A percentile compares a stretch with the other conserved stretches of the same genome.
Evolutionary conservation across 2,329 filamentous ascomycete genomes (phyloP).

Genomic region (Cercospora sesami): DNA sequence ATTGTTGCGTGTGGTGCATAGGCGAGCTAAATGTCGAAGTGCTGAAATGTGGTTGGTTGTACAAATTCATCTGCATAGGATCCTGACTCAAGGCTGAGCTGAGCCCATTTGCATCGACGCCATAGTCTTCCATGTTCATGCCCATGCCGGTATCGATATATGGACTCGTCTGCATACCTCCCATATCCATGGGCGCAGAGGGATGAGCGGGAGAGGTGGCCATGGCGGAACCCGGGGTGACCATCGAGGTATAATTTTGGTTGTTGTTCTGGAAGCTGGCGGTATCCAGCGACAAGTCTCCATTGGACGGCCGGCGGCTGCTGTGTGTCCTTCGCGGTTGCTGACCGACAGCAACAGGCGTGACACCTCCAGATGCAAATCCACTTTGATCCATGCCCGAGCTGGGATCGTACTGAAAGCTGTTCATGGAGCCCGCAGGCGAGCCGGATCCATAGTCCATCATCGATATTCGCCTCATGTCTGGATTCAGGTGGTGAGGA

Average conservation of each 20-base stretch:
- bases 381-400: conserved; percentile 27
- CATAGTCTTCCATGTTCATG: conserved; percentile 47
- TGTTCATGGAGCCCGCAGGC: conserved; percentile 28
- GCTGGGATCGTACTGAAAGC: conserved; percentile 33
- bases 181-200: conserved; percentile 44
- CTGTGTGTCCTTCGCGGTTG: conserved; percentile 14
- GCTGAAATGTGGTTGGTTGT: conserved; percentile 43
- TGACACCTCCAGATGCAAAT: conserved; percentile 24
- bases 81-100: conserved; percentile 25
- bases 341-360: conserved; percentile 17
- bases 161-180: conserved; percentile 43
- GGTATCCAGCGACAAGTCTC: conserved; percentile 45
- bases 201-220: conserved; percentile 45
- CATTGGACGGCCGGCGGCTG: conserved; percentile 32
- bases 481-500: conserved; percentile 47
- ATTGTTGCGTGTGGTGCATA: conserved; percentile 31
- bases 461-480: conserved; percentile 59
- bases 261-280: conserved; percentile 41
- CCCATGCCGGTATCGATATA: conserved; percentile 44
- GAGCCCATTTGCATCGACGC: conserved; percentile 34
- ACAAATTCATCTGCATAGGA: conserved; percentile 40
- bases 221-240: conserved; percentile 44
- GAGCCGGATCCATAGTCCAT: conserved; percentile 56
- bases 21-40: conserved; percentile 46
- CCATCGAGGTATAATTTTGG: conserved; percentile 42